Base-by-base conservation (phyloP, 1,284 basidiomycete genomes). In the Moniliophthora roreri region DNA sequence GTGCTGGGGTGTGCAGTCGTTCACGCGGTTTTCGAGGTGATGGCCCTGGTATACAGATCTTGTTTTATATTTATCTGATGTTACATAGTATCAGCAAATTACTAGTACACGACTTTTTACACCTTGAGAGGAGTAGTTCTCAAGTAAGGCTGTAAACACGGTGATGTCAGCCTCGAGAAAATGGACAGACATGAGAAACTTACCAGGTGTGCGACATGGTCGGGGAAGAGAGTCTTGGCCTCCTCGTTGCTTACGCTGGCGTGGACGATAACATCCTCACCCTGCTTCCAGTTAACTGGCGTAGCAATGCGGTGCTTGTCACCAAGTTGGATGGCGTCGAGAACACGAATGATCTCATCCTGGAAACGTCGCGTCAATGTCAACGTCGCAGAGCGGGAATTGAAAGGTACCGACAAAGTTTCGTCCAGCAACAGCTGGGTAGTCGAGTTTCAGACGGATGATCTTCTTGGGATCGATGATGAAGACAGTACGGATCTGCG, bases 231-330 rank as follows among this genome's bases (percentile, higher is more conserved):
- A 34, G 80, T 86, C 74, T 93, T 89, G 28, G 94, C 95, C 73
- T 98, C 89, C 40, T 95, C 93, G 64, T 89, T 89, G 52, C 72
- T 76, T 48, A 98, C 93, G 7, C 80, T 73, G n/a, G 93, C 91
- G 73, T 98, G 95, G 39, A 99, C 87, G 65, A 99, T 98, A 54
- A 98, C 95, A 66, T 94, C 87, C 15, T 95, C 88, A 44, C 94
- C 95, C 68, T 87, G 87, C 59, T 89, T 84, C 96, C 96, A 98
- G 84, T 98, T 95, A 58, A 92, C 94, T 16, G 91, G 91, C 4
- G 92, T 93, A 15, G 90, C 88, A 57, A 93, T 71, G 65, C 83
- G 78, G 78, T 95, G 79, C 77, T 91, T 94, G 80, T 98, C 95
- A 46, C 93, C 92, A 56, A 96, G 79, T 71, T 99, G 97, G 53